Evolutionary conservation across 495 filamentous ascomycete genomes (phyloP), one percentile per base, ranked within the genome.

Genomic region (Neurospora sp.): DNA sequence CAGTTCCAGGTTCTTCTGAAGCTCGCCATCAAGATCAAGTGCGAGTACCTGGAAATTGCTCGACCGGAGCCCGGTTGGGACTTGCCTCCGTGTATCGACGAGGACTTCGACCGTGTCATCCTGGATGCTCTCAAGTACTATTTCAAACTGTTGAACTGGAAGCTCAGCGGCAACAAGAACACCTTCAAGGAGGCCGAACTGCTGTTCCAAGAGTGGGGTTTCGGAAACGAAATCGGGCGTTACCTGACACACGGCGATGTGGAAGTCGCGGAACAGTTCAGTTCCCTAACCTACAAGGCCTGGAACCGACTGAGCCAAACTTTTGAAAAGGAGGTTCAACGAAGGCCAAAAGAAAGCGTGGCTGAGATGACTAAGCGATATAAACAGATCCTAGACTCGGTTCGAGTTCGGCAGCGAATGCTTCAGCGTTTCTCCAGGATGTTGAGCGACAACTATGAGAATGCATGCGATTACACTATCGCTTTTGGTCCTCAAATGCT

Each of bases 121-220:
- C 81, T 99, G 69, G 94, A 98, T 79, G 95, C 95, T 1, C 86
- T 99, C 75, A 96, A 94, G 78, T 98, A 97, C 79, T 99, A 98
- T 79, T 98, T 99, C 85, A 92, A 93, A 76, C 91, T 99, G 83
- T 85, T 99, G 70, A 97, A 97, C 76, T 97, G 94, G 92, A 98
- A 98, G 79, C 84, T 99, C 65, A 94, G 93, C 78, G 93, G 94
- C 61, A 98, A 98, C 83, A 98, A 97, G 79, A 99, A 98, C 81
- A 97, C 96, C 0, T 98, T 98, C 87, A 98, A 98, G 79, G 96
- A 98, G 78, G 96, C 96, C 14, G 96, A 99, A 82, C 93, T 99
- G 74, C 83, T 99, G 40, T 95, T 97, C 78, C 94, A 97, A 76
- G 96, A 98, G 80, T 99, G 96, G 95, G 92, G 91, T 37, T 98